These are phyloP conservation scores for Arabidopsis lyrata DNA, from an alignment of 441 rosid genomes.

Conservation along the genomic window DNA sequence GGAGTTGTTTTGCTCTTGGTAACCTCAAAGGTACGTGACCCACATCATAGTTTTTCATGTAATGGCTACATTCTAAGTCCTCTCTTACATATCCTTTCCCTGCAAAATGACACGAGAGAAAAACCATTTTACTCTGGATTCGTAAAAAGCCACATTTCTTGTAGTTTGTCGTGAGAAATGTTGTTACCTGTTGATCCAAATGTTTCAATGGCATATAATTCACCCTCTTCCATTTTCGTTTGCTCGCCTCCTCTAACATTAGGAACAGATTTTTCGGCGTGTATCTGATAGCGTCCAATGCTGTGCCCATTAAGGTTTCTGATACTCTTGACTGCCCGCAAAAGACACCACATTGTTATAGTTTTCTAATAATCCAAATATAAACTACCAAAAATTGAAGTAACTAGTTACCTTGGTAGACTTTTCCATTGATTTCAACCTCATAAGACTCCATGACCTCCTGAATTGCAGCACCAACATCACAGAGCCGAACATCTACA, in stretches of 20 bases:
- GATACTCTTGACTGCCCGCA: slow-evolving; percentile 84
- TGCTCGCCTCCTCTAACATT: slow-evolving; percentile 97
- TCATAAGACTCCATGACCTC: slow-evolving; percentile 99
- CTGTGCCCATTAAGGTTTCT: slow-evolving; percentile 94
- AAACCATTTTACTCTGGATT: neutral
- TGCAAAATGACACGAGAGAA: slow-evolving; percentile 40
- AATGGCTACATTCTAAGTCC: slow-evolving; percentile 95
- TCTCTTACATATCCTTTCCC: slow-evolving; percentile 95
- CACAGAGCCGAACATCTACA: slow-evolving; percentile 91
- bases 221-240: slow-evolving; percentile 99
- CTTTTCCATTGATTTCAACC: slow-evolving; percentile 95
- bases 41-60: slow-evolving; percentile 86
- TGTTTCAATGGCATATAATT: slow-evolving; percentile 93
- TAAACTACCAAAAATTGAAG: neutral
- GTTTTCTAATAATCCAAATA: neutral
- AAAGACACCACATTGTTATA: slow-evolving; percentile 17
- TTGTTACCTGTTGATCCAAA: slow-evolving; percentile 88
- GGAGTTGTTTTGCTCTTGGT: slow-evolving; percentile 92
- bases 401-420: slow-evolving; percentile 73
- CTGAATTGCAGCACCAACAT: slow-evolving; percentile 96
- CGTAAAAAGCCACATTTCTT: neutral
- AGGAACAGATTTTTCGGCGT: slow-evolving; percentile 95
- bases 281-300: slow-evolving; percentile 90
- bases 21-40: slow-evolving; percentile 87
- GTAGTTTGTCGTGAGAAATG: neutral